phyloP scores from a whole-genome alignment of 495 filamentous ascomycete genomes.

The Evernia prunastri region DNA sequence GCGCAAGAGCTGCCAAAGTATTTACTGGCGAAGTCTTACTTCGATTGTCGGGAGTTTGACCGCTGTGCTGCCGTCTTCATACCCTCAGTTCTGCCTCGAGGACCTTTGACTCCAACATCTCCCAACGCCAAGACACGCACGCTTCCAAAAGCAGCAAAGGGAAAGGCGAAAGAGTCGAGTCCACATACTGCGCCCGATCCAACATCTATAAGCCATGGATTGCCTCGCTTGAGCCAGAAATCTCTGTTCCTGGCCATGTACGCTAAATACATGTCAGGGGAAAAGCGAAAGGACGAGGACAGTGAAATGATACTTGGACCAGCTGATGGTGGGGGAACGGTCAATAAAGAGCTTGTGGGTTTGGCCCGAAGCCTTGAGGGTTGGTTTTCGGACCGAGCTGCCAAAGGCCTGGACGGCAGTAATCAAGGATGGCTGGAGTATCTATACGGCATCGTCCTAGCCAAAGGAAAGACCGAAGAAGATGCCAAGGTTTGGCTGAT shows the following conservation, averaged over 20 bases:
- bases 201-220: slow-evolving; percentile 33
- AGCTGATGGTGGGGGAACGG: slow-evolving; percentile 71
- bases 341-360: slow-evolving; percentile 73
- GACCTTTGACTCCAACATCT: slow-evolving; percentile 48
- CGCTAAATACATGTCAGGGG: slow-evolving; percentile 84
- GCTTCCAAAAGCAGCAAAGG: slow-evolving; percentile 49
- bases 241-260: slow-evolving; percentile 91
- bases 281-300: slow-evolving; percentile 94
- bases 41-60: slow-evolving; percentile 93
- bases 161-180: slow-evolving; percentile 35
- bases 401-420: slow-evolving; percentile 52
- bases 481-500: slow-evolving; percentile 76
- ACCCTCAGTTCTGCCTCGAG: slow-evolving; percentile 60
- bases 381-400: slow-evolving; percentile 61
- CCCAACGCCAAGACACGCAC: slow-evolving; percentile 38
- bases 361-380: slow-evolving; percentile 68
- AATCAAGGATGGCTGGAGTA: slow-evolving; percentile 95
- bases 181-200: slow-evolving; percentile 29
- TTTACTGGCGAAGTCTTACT: slow-evolving; percentile 88
- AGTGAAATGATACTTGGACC: slow-evolving; percentile 97
- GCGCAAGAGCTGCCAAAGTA: slow-evolving; percentile 72
- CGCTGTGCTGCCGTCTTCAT: slow-evolving; percentile 89
- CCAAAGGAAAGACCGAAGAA: slow-evolving; percentile 82
- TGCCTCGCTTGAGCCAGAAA: slow-evolving; percentile 70
- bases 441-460: slow-evolving; percentile 84